Evolutionary conservation across 116 monocot genomes (phyloP), one percentile per base, ranked within the genome.

Genomic region (Posidonia oceanica): DNA sequence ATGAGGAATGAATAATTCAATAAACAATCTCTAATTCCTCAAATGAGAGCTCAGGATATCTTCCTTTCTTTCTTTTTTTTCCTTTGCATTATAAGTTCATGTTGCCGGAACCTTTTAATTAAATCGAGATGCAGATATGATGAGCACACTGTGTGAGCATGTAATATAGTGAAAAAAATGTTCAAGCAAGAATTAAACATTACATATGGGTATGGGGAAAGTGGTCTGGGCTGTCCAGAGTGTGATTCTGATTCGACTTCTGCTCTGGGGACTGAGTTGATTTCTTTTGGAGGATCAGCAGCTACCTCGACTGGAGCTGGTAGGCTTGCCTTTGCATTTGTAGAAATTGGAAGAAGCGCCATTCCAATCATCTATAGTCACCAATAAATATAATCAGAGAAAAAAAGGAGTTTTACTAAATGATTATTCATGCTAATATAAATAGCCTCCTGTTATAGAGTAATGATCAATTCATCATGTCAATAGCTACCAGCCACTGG

Each of bases 171-270:
- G 36, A 23, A 52, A 21, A 36, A 52, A 64, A 64, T 64, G 29
- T 39, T 64, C 16, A 39, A 61, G 60, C 48, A 51, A 68, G 58
- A n/a, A 69, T 64, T 10, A 72, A 70, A 57, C 75, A 62, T 80
- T 77, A 97, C 98, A 74, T 74, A 77, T 66, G 98, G 87, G 39
- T 83, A 98, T n/a, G 98, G 98, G 17, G 98, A 98, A 41, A 93
- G 93, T 71, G 87, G 72, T 75, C 78, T 81, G 3, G 83, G 62
- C 4, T 20, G 3, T 13, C 14, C 51, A 67, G 83, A 67, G 29
- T 64, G 59, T 38, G 84, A 64, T 68, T 67, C 75, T 61, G 83
- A 70, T 20, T 59, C 77, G 6, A 79, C 68, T 81, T 89, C 87
- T 64, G 80, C 51, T 56, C n/a, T 74, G 36, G 85, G 72, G 73